phyloP scores from a whole-genome alignment of 2,329 filamentous ascomycete genomes.

The Trichoderma lentiforme region DNA sequence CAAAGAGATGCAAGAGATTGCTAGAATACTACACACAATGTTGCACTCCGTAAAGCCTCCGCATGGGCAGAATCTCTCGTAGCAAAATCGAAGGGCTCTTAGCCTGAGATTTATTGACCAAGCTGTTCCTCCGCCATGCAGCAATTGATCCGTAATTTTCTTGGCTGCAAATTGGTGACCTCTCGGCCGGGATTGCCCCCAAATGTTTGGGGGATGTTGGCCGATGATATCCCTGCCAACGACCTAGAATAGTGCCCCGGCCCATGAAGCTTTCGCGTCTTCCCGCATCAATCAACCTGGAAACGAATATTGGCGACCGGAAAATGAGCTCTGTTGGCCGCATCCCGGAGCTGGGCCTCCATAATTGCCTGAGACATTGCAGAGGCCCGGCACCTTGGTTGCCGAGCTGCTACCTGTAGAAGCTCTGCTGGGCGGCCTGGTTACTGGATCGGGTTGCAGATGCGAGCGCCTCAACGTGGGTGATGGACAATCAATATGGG shows the following conservation, averaged over 20 bases:
- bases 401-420: not conserved
- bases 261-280: not conserved
- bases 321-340: not conserved
- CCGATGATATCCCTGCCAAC: not conserved
- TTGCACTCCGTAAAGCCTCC: not conserved
- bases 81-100: not conserved
- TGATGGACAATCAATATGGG: not conserved
- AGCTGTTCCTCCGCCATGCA: not conserved
- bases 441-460: conserved; percentile 1
- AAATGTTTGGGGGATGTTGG: not conserved
- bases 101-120: not conserved
- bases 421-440: not conserved
- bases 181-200: not conserved
- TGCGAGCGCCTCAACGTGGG: not conserved
- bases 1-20: not conserved
- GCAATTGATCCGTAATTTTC: not conserved
- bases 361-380: not conserved
- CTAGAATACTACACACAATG: not conserved
- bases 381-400: not conserved
- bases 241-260: not conserved
- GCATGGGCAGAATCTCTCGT: not conserved
- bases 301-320: not conserved
- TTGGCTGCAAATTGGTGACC: not conserved
- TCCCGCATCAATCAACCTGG: not conserved
- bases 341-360: not conserved